Percentiles rank a stretch among this genome's conserved stretches.
These are phyloP conservation scores for Tricholoma hemisulphureum DNA, from an alignment of 768 basidiomycete genomes.

Conservation along the genomic window DNA sequence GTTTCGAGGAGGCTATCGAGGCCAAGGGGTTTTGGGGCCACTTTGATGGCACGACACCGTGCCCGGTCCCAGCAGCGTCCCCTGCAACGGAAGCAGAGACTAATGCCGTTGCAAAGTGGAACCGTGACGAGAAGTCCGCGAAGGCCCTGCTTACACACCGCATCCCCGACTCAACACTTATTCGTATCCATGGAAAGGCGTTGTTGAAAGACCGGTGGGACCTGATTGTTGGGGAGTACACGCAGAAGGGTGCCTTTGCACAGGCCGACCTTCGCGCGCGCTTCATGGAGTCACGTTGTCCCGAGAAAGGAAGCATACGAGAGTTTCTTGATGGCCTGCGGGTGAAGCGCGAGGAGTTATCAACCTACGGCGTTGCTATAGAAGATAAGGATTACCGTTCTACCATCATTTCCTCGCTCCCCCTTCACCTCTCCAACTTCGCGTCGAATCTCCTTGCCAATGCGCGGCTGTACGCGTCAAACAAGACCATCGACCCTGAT, in stretches of 20 bases:
- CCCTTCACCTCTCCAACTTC: neutral
- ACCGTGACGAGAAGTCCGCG: no score
- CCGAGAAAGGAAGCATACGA: slow-evolving; percentile 23
- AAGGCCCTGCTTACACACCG: slow-evolving; percentile 23
- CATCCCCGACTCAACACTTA: slow-evolving; percentile 29
- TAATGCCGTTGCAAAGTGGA: no score
- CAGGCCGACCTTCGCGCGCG: slow-evolving; percentile 23
- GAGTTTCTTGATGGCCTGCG: slow-evolving; percentile 24
- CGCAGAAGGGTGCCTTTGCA: slow-evolving; percentile 29
- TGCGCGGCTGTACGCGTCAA: neutral
- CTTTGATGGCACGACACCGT: neutral
- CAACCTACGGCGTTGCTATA: slow-evolving; percentile 24
- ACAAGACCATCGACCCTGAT: neutral
- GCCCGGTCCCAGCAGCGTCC: no score
- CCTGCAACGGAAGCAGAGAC: no score
- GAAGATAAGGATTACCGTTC: slow-evolving; percentile 24
- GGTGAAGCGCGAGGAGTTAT: slow-evolving; percentile 22
- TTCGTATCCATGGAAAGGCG: slow-evolving; percentile 17
- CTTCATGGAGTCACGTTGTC: slow-evolving; percentile 28
- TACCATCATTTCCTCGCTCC: slow-evolving; percentile 29
- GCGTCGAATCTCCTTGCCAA: neutral
- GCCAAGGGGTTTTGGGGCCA: neutral
- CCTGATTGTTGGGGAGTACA: slow-evolving; percentile 28
- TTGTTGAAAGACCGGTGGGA: slow-evolving; percentile 31
- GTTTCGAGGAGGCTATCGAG: neutral